Conservation (phyloP, 1,139 yeast species). For the Wickerhamomyces sp. region DNA sequence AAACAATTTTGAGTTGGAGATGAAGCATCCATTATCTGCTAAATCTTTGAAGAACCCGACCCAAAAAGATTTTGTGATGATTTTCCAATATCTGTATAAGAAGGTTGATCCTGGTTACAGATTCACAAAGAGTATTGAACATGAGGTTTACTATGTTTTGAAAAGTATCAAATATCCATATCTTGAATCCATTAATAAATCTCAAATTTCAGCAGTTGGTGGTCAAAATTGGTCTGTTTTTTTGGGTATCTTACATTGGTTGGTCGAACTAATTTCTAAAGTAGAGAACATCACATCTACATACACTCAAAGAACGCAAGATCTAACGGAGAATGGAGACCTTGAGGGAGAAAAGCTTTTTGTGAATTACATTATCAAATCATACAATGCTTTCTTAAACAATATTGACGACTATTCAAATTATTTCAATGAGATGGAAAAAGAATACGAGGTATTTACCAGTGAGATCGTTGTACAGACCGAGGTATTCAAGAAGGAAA, state of each 20-base stretch:
- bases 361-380: slow-evolving; percentile 57
- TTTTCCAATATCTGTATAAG: slow-evolving; percentile 76
- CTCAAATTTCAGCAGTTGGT: slow-evolving; percentile 88
- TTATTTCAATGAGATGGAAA: slow-evolving; percentile 50
- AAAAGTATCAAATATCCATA: slow-evolving; percentile 73
- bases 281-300: slow-evolving; percentile 32
- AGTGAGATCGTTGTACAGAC: slow-evolving; percentile 41
- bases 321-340: slow-evolving; percentile 29
- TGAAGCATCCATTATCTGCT: slow-evolving; percentile 62
- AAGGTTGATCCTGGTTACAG: slow-evolving; percentile 75
- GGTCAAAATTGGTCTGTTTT: slow-evolving; percentile 87
- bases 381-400: slow-evolving; percentile 63
- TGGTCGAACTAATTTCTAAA: slow-evolving; percentile 52
- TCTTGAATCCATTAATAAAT: slow-evolving; percentile 70
- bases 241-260: slow-evolving; percentile 78
- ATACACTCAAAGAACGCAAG: slow-evolving; percentile 24
- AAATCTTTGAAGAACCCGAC: slow-evolving; percentile 75
- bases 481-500: slow-evolving; percentile 34
- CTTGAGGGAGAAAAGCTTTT: slow-evolving; percentile 53
- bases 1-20: slow-evolving; percentile 67
- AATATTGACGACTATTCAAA: slow-evolving; percentile 57
- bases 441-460: slow-evolving; percentile 44
- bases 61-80: slow-evolving; percentile 75
- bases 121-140: slow-evolving; percentile 65
- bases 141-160: slow-evolving; percentile 67